These are phyloP conservation scores for Cucumis cinereus DNA, from an alignment of 306 rosid genomes.

Conservation along the genomic window DNA sequence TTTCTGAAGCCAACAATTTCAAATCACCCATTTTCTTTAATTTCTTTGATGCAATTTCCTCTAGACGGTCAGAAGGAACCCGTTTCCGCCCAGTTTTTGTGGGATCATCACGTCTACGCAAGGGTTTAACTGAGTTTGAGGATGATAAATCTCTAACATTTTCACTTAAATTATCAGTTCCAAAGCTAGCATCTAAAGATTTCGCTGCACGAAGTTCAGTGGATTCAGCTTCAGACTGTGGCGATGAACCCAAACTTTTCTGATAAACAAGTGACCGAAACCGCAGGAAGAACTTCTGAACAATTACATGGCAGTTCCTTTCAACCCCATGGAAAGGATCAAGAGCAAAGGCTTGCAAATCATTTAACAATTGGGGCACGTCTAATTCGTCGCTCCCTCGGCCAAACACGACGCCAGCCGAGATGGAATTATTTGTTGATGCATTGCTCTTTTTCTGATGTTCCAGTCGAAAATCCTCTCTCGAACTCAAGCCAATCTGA, in stretches of 20 bases:
- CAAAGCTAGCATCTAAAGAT: slow-evolving; percentile 18
- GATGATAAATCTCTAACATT: slow-evolving; percentile 31
- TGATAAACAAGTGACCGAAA: slow-evolving; percentile 78
- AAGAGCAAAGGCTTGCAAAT: slow-evolving; percentile 75
- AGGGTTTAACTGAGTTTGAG: slow-evolving; percentile 46
- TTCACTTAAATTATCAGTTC: slow-evolving; percentile 31
- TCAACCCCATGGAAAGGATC: slow-evolving; percentile 68
- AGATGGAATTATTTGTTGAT: slow-evolving; percentile 11
- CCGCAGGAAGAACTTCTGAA: slow-evolving; percentile 49
- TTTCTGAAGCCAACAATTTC: slow-evolving; percentile 56
- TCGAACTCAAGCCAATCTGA: slow-evolving; percentile 26
- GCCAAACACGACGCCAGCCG: background rate
- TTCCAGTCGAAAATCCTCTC: slow-evolving; percentile 30
- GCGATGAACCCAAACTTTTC: slow-evolving; percentile 60
- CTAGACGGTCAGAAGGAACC: slow-evolving; percentile 80
- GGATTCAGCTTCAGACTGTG: slow-evolving; percentile 43
- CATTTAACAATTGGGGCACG: slow-evolving; percentile 49
- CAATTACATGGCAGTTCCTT: slow-evolving; percentile 38
- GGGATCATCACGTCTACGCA: slow-evolving; percentile 56
- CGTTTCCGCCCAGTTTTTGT: slow-evolving; percentile 75
- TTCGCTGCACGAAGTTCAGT: slow-evolving; percentile 29
- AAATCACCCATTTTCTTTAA: slow-evolving; percentile 59
- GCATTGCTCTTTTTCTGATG: slow-evolving; percentile 22
- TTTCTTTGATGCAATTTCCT: slow-evolving; percentile 76
- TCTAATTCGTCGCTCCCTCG: slow-evolving; percentile 24